A percentile compares a stretch with the other conserved stretches of the same genome.
Evolutionary conservation across 331 rosid species (phyloP).

Genomic region (Saraca asoca): DNA sequence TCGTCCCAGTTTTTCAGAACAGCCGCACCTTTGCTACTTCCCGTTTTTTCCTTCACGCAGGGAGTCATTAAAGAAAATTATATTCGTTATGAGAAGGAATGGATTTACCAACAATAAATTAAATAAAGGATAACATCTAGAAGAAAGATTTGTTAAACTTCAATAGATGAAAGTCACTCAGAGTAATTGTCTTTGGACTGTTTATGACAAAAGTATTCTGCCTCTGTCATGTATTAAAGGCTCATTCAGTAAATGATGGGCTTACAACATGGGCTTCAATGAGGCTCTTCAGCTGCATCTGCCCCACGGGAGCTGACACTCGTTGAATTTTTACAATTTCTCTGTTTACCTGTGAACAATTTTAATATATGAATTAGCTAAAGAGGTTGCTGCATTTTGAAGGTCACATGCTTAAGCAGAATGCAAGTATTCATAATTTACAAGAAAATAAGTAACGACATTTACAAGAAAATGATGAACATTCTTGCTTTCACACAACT

Average conservation of each 20-base stretch:
- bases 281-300: conserved; percentile 88
- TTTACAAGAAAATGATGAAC: too few species aligned
- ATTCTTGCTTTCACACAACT: too few species aligned
- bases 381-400: background rate
- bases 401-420: too few species aligned
- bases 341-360: conserved; percentile 69
- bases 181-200: too few species aligned
- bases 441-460: background rate
- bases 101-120: background rate
- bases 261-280: conserved; percentile 99
- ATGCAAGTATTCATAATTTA: too few species aligned
- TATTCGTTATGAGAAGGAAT: conserved; percentile 20
- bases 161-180: too few species aligned
- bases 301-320: conserved; percentile 87
- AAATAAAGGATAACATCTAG: background rate
- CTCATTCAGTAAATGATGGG: conserved; percentile 29
- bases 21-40: conserved; percentile 74
- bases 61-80: conserved; percentile 3
- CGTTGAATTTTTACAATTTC: conserved; percentile 96
- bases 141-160: background rate
- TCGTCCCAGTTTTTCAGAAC: conserved; percentile 89
- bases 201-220: background rate
- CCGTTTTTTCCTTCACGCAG: conserved; percentile 80
- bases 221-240: conserved; percentile 4
- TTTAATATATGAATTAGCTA: conserved; percentile 6